Evolutionary conservation across 805 yeast genomes (phyloP), one percentile per base, ranked within the genome.

Genomic region (Candida nemodendra): DNA sequence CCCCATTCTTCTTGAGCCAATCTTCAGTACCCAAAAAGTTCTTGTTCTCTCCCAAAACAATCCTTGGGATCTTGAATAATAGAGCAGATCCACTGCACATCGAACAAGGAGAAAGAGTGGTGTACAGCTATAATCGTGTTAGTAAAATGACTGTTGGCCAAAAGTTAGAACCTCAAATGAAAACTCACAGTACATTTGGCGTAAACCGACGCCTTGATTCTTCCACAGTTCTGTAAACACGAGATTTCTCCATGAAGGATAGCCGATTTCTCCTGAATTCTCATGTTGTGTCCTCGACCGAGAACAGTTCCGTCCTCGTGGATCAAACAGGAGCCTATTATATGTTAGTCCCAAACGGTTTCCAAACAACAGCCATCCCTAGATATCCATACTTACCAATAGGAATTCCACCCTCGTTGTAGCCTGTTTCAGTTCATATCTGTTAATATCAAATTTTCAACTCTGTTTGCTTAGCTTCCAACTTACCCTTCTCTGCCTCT

Each of bases 71-170:
- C 27, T 95, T 96, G 65, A 89, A 91, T 72, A 91, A 69, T 36
- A 91, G 55, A 47, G 91, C 84, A 5, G 97, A 95, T 15, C 98
- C 98, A 4, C 93, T 78, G 61, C 98, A 91, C 97, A 91, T 91
- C 50, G 81, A 74, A 61, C 98, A 91, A 3, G 98, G 97, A 6
- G 95, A 85, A 48, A 91, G 68, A 0, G 96, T 85, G 21, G 97
- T 89, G 65, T 89, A 91, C 76, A 88, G 75, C 59, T 36, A 26
- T 3, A 25, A 13, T 14, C 9, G 11, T n/a, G 44, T 46, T 39
- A 46, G 50, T 41, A 33, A 23, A 9, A 11, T 11, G 11, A 8
- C 24, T 21, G 24, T n/a, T n/a, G n/a, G n/a, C 27, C 12, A 9
- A n/a, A 27, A 9, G 13, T 7, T 24, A 30, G 7, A 24, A 11